Conservation (phyloP, 73 alveolate genomes). For the Loxodes magnus region DNA sequence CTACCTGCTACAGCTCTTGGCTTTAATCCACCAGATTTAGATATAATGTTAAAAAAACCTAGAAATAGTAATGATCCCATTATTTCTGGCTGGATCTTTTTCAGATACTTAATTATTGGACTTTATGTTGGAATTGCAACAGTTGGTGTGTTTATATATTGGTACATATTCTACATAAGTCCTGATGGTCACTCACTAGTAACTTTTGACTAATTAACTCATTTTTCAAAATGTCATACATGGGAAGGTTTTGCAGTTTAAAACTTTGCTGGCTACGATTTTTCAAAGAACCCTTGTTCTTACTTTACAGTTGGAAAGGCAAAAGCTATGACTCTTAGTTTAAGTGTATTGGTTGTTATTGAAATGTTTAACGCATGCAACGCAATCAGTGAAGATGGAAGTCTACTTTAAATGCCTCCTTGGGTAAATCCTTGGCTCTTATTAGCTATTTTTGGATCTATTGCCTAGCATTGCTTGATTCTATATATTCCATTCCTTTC, state of each 20-base stretch:
- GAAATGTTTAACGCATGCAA: constrained; percentile 95
- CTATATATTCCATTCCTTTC: constrained; percentile 80
- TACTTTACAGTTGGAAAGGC: constrained; percentile 90
- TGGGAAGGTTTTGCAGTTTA: constrained; percentile 15
- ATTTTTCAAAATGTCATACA: constrained; percentile 29
- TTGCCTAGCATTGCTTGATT: constrained; percentile 61
- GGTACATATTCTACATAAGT: constrained; percentile 52
- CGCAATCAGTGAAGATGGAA: constrained; percentile 84
- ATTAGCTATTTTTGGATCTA: constrained; percentile 37
- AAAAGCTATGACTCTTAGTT: constrained; percentile 82
- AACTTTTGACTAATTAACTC: constrained; percentile 31
- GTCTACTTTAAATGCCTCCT: constrained; percentile 36
- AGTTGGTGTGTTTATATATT: constrained; percentile 57
- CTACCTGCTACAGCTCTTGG: constrained; percentile 97
- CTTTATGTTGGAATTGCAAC: constrained; percentile 88
- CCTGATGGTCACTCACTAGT: constrained; percentile 63
- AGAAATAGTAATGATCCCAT: constrained; percentile 69
- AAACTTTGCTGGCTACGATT: constrained; percentile 8
- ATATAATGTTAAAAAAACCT: constrained; percentile 85
- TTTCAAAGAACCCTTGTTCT: constrained; percentile 61
- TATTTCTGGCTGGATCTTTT: constrained; percentile 42
- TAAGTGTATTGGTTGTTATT: constrained; percentile 77
- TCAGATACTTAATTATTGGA: constrained; percentile 66
- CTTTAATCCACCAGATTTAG: constrained; percentile 98
- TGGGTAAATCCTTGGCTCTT: constrained; percentile 44